Base-by-base conservation (phyloP, 2,329 filamentous ascomycete genomes). In the Blastomyces percursus region DNA sequence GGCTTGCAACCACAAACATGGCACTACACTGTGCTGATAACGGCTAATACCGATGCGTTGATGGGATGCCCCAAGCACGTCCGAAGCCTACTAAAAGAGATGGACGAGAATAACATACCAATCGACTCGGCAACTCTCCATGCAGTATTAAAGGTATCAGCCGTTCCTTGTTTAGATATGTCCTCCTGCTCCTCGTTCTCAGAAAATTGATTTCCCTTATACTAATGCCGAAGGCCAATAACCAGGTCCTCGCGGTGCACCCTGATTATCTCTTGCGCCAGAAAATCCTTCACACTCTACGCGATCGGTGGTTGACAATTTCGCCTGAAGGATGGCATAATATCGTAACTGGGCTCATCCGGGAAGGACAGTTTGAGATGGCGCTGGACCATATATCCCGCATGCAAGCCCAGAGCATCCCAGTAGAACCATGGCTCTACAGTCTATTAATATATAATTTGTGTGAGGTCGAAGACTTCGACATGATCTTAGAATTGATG, bases 291-390 rank as follows among this genome's bases (percentile, higher is more conserved):
- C 77, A 84, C 61, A 86, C 87, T 62, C 69, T 80, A 56, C 84
- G 84, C 69, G 80, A 84, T 62, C 81, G 84, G 66, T 96, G 91
- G 89, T 81, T 88, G 60, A 77, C 79, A 9, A 76, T 89, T 9
- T 84, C 80, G 51, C 82, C 80, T 12, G 79, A 81, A 7, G 87
- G 86, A 9, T 83, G 83, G 71, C 84, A 89, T 68, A 84, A 83
- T 70, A 79, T 95, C 24, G 82, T 88, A 1, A 76, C 90, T 11
- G 91, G 90, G 0, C 76, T 95, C 64, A 79, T 97, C 44, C 83
- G 91, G 24, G 92, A 96, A 68, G 84, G 86, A 0, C 88, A 95
- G 69, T 86, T 90, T 65, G 94, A 97, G 75, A 78, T 92, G 66
- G 92, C 91, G 1, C 78, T 96, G 63, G 78, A 82, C 60, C 84